phyloP scores from a whole-genome alignment of 257 asterid genomes.

The Rubia yunnanensis region DNA sequence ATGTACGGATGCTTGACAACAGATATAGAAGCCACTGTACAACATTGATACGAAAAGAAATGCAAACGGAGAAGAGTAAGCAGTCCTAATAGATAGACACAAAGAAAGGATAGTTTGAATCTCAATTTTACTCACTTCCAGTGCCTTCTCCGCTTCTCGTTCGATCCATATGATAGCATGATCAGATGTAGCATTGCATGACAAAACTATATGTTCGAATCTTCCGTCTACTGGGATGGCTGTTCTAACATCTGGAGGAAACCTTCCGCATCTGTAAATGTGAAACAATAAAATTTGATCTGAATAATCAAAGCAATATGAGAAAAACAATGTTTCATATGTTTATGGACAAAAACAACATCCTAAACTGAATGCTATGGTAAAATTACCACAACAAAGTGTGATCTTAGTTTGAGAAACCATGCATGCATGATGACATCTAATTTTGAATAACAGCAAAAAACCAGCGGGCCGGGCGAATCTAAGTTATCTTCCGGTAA shows the following conservation, averaged over 20 bases:
- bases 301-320: neutral
- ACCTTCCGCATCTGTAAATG: slow-evolving; percentile 78
- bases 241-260: slow-evolving; percentile 89
- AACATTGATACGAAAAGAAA: neutral
- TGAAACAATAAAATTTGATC: neutral
- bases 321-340: neutral
- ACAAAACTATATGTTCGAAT: slow-evolving; percentile 87
- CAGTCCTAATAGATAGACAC: neutral
- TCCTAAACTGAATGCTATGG: neutral
- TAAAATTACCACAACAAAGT: neutral
- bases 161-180: slow-evolving; percentile 90
- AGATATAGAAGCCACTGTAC: neutral
- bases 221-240: slow-evolving; percentile 98
- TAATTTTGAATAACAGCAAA: neutral
- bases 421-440: neutral
- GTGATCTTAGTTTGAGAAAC: neutral
- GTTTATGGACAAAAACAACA: neutral
- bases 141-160: slow-evolving; percentile 73
- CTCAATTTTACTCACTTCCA: slow-evolving; percentile 42
- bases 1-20: neutral
- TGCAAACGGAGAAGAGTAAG: neutral
- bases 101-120: neutral
- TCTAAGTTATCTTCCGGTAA: too few species aligned
- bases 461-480: too few species aligned
- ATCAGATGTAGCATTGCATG: slow-evolving; percentile 89